A percentile compares a stretch with the other conserved stretches of the same genome.
Conservation (phyloP, 106 monocot species). For the Xerophyta viscosa region DNA sequence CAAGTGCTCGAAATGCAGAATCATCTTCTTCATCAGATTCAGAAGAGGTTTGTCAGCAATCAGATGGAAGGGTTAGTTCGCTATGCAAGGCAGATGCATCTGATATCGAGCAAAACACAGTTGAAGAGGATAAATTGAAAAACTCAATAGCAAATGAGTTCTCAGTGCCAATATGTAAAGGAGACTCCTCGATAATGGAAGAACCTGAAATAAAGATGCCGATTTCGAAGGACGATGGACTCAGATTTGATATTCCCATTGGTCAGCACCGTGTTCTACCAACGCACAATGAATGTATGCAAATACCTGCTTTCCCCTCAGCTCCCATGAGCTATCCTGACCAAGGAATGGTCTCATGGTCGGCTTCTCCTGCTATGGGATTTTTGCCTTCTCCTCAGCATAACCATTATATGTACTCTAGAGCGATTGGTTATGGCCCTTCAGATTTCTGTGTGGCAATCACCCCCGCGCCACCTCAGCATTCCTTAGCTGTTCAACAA, state of each 20-base stretch:
- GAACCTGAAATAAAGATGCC: constrained; percentile 5
- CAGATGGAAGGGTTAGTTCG: constrained; percentile 26
- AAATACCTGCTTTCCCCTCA: constrained; percentile 28
- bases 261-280: constrained; percentile 16
- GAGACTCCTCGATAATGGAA: constrained; percentile 4
- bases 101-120: constrained; percentile 9
- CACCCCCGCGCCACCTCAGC: constrained; percentile 23
- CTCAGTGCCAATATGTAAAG: constrained; percentile 2
- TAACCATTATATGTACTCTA: constrained; percentile 35
- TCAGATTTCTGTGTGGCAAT: constrained; percentile 34
- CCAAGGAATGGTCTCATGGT: constrained; percentile 34
- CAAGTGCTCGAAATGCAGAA: constrained; percentile 41
- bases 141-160: constrained; percentile 4
- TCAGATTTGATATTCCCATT: constrained; percentile 14
- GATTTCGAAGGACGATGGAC: constrained; percentile 14
- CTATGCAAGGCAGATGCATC: constrained; percentile 7
- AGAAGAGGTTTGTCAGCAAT: constrained; percentile 59
- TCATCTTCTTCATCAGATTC: constrained; percentile 79
- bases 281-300: constrained; percentile 25
- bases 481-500: constrained; percentile 11
- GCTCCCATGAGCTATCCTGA: constrained; percentile 27
- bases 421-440: constrained; percentile 38
- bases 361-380: constrained; percentile 30
- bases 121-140: constrained; percentile 6
- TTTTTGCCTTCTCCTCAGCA: constrained; percentile 38